These are phyloP conservation scores for Balansia obtecta DNA, from an alignment of 2,329 filamentous ascomycete genomes.

Conservation along the genomic window DNA sequence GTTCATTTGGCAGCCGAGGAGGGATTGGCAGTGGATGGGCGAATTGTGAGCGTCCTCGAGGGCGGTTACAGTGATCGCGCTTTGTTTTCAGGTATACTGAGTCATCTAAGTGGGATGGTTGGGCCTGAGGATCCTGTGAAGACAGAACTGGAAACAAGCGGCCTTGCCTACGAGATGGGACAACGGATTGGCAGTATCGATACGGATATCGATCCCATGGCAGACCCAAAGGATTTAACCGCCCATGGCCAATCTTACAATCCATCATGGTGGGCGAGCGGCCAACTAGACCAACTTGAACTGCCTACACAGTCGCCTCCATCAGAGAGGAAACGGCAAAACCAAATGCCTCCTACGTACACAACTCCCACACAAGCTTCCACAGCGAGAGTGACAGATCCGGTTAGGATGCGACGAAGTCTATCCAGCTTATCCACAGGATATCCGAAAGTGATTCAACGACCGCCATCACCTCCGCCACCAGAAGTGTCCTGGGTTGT, in stretches of 20 bases:
- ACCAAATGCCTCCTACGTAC: slow-evolving; percentile 55
- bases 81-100: slow-evolving; percentile 74
- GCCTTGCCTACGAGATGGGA: slow-evolving; percentile 47
- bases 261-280: slow-evolving; percentile 56
- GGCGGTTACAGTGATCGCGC: slow-evolving; percentile 93
- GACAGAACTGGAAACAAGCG: slow-evolving; percentile 19
- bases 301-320: slow-evolving; percentile 36
- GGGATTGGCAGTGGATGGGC: slow-evolving; percentile 63
- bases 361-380: slow-evolving; percentile 83
- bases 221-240: slow-evolving; percentile 5
- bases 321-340: slow-evolving; percentile 40
- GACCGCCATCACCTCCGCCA: slow-evolving; percentile 52
- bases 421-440: slow-evolving; percentile 37
- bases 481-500: slow-evolving; percentile 78
- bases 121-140: slow-evolving; percentile 36
- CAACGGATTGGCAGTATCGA: slow-evolving; percentile 33
- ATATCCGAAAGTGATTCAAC: slow-evolving; percentile 10
- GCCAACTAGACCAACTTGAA: slow-evolving; percentile 59
- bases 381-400: slow-evolving; percentile 62
- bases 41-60: slow-evolving; percentile 86
- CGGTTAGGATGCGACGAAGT: slow-evolving; percentile 51
- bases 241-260: slow-evolving; percentile 41
- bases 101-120: slow-evolving; percentile 75
- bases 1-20: slow-evolving; percentile 72
- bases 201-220: slow-evolving; percentile 14